phyloP scores from a whole-genome alignment of 1,284 basidiomycete species.

The Athelia sp. region DNA sequence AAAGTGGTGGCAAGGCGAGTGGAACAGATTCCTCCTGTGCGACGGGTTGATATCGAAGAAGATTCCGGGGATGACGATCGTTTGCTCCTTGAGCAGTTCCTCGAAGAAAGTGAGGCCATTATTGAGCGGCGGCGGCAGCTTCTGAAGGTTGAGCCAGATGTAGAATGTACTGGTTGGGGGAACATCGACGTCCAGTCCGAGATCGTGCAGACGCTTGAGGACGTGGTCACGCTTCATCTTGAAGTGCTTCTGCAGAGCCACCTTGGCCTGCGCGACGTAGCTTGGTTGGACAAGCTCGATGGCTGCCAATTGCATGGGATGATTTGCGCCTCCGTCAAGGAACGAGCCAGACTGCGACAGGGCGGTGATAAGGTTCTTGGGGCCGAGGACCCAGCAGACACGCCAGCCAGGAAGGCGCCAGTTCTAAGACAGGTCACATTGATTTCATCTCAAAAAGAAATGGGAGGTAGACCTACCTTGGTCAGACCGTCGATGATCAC shows the following conservation, averaged over 20 bases:
- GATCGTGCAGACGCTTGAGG: conserved; percentile 70
- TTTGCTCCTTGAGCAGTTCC: conserved; percentile 86
- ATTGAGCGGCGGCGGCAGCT: conserved; percentile 76
- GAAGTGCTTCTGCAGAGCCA: conserved; percentile 85
- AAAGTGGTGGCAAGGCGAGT: conserved; percentile 89
- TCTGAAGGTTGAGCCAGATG: conserved; percentile 85
- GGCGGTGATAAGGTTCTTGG: conserved; percentile 83
- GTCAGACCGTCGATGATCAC: conserved; percentile 91
- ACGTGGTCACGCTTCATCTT: conserved; percentile 89
- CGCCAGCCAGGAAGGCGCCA: conserved; percentile 93
- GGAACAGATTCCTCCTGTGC: conserved; percentile 83
- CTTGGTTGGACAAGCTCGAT: conserved; percentile 74
- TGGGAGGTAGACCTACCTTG: conserved; percentile 47
- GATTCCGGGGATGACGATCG: conserved; percentile 86
- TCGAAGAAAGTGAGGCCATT: conserved; percentile 96
- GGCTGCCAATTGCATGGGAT: conserved; percentile 84
- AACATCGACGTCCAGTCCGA: conserved; percentile 73
- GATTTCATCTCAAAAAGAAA: not conserved
- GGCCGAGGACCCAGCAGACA: conserved; percentile 94
- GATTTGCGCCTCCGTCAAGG: conserved; percentile 86
- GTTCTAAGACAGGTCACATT: conserved; percentile 42
- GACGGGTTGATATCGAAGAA: conserved; percentile 89
- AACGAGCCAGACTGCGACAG: conserved; percentile 87
- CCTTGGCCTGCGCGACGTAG: conserved; percentile 69
- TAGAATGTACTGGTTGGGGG: conserved; percentile 82